Evolutionary conservation across 106 monocot species (phyloP), one percentile per base, ranked within the genome.

Genomic region (Dioscorea alata): DNA sequence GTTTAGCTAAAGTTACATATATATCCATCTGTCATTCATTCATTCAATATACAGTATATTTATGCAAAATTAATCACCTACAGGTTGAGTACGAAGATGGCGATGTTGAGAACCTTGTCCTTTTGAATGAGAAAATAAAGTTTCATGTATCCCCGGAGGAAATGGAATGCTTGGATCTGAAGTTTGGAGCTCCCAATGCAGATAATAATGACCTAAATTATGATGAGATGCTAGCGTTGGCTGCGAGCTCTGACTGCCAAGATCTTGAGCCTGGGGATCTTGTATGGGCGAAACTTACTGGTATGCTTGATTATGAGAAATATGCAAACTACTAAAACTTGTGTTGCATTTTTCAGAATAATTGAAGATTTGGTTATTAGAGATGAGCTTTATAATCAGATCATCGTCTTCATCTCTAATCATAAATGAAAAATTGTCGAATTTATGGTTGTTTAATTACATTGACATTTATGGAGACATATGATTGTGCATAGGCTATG

Each of bases 211-310:
- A 68, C 15, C 54, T 72, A 20, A 75, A 66, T 73, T 76, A 85
- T 64, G 78, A 93, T 69, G 99, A 99, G 65, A 93, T 99, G 81
- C 76, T 93, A 60, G 83, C 87, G 23, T 74, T 99, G 67, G 93
- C 93, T 68, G 72, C 75, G 12, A 81, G 76, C 71, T 85, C 84
- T 78, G 90, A 90, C 21, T 81, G 71, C 57, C 82, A 88, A 72
- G 79, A 79, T 60, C 72, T 85, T 73, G 93, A 90, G 60, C 80
- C 83, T 22, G 89, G 87, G 13, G 93, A 93, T 79, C 69, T 93
- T 83, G 87, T 99, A 33, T 99, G 99, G 99, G 99, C 90, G 19
- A 99, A 99, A 73, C 74, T 99, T 59, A 81, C 90, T 75, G 99
- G 99, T 99, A 85, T 25, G 48, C 16, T 61, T 70, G 13, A 16